These are phyloP conservation scores for Neofusicoccum ribis DNA, from an alignment of 2,329 filamentous ascomycete genomes.

Conservation along the genomic window DNA sequence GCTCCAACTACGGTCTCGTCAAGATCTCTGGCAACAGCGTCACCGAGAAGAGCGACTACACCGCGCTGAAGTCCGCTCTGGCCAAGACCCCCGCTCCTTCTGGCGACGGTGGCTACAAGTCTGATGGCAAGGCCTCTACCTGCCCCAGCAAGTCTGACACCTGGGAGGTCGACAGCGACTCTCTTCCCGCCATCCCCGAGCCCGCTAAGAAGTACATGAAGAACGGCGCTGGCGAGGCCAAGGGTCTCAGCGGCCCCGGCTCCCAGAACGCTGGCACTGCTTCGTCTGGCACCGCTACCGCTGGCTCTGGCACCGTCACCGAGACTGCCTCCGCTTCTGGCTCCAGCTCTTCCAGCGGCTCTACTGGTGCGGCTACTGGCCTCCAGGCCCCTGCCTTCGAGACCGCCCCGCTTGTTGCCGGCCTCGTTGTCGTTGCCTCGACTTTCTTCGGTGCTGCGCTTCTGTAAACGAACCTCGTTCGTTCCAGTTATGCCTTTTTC, in stretches of 20 bases:
- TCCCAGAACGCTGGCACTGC: slow-evolving; percentile 57
- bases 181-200: slow-evolving; percentile 59
- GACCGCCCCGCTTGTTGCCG: slow-evolving; percentile 53
- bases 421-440: slow-evolving; percentile 53
- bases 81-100: slow-evolving; percentile 50
- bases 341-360: slow-evolving; percentile 26
- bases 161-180: slow-evolving; percentile 55
- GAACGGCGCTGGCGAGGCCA: slow-evolving; percentile 58
- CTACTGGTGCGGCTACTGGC: slow-evolving; percentile 46
- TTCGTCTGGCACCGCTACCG: slow-evolving; percentile 45
- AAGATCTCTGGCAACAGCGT: slow-evolving; percentile 58
- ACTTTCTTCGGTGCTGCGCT: slow-evolving; percentile 55
- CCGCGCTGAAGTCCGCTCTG: slow-evolving; percentile 54
- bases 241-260: slow-evolving; percentile 55
- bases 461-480: slow-evolving; percentile 29
- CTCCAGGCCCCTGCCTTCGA: slow-evolving; percentile 48
- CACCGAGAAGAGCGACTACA: slow-evolving; percentile 63
- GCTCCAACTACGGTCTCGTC: slow-evolving; percentile 75
- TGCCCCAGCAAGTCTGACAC: slow-evolving; percentile 56
- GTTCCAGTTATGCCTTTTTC: neutral
- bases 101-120: slow-evolving; percentile 62
- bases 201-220: slow-evolving; percentile 58
- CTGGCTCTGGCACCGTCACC: slow-evolving; percentile 52
- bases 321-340: slow-evolving; percentile 33
- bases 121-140: slow-evolving; percentile 50